phyloP scores from a whole-genome alignment of 176 grass and related monocot genomes.

The Dactylis glomerata region DNA sequence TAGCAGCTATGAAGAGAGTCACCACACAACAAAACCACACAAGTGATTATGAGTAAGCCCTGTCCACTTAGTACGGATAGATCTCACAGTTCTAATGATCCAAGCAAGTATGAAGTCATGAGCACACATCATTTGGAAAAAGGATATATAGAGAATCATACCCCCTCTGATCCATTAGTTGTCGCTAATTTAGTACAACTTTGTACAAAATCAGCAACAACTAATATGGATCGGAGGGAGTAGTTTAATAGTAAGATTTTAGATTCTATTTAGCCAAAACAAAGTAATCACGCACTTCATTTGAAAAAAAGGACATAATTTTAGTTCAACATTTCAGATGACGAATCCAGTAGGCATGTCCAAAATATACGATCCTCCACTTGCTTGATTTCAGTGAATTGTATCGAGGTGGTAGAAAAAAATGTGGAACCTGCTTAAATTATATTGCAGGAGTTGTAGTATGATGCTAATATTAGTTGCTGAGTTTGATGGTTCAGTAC shows the following conservation, averaged over 20 bases:
- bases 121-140: no score
- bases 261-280: not conserved
- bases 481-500: slow-evolving; percentile 34
- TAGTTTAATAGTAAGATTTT: not conserved
- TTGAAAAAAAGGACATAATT: not conserved
- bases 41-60: slow-evolving; percentile 14
- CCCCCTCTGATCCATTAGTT: no score
- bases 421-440: not conserved
- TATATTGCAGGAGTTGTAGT: slow-evolving; percentile 6
- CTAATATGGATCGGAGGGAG: no score
- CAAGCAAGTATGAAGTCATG: slow-evolving; percentile 5
- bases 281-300: not conserved
- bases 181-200: no score
- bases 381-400: not conserved
- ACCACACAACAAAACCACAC: not conserved
- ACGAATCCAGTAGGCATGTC: not conserved
- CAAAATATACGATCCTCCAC: not conserved
- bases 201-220: no score
- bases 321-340: not conserved
- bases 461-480: slow-evolving; percentile 50
- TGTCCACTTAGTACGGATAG: not conserved
- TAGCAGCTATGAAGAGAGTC: not conserved
- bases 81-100: not conserved
- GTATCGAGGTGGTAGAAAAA: slow-evolving; percentile 4
- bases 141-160: no score